Base-by-base conservation (phyloP, 2,329 filamentous ascomycete genomes). In the Daldinia eschscholtzii region DNA sequence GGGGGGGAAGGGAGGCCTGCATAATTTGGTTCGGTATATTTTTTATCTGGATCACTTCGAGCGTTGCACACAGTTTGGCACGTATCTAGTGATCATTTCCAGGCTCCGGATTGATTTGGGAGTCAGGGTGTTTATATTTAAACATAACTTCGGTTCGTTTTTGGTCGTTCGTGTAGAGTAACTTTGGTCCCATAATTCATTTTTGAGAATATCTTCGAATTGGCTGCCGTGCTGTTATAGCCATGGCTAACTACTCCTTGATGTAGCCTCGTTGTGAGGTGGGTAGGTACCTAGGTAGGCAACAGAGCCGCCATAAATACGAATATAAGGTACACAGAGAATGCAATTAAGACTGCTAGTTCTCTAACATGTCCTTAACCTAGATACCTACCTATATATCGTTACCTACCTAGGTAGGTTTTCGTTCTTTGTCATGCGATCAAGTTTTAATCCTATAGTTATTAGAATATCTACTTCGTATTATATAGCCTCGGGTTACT, bases 21-120 rank as follows among this genome's bases (percentile, higher is more conserved):
- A 59, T 59, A 59, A 28, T 48, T 59, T 59, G 57, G 28, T 59
- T 59, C 35, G 55, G 61, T 37, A 55, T 59, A 35, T 23, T 37
- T 35, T 9, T 61, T 61, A 67, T 61, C 41, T 64, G 55, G 30
- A 55, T 53, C 67, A 46, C 57, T 56, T 60, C 26, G 39, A 56
- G 50, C 33, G 48, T 65, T 66, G 50, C 57, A 42, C 55, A 60
- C 55, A 60, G 26, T 26, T 48, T 48, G 39, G 46, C 12, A 20
- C 18, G 30, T 37, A 57, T 62, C 35, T 20, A 15, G 57, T 52
- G 63, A 61, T 41, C 18, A 4, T 30, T 2, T 6, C 46, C 10
- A 6, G 9, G 44, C 26, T 37, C 33, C 52, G 30, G 23, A 37
- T 35, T 39, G 30, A 37, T n/a, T 37, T 55, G 33, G 52, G 52